Evolutionary conservation across 345 rosid species (phyloP).

Genomic region (Citrus sp.): DNA sequence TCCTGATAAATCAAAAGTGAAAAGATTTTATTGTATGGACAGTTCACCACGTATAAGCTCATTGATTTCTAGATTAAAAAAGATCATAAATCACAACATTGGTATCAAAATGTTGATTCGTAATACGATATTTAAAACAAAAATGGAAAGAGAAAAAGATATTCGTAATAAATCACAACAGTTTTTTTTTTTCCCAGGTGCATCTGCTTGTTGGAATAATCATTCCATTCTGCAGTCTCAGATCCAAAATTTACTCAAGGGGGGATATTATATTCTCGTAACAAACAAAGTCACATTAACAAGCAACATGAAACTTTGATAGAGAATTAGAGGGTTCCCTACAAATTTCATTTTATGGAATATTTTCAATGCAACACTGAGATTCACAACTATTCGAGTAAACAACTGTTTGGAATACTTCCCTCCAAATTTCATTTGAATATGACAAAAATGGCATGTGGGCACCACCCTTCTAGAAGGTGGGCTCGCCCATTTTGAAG

Average conservation of each 20-base stretch:
- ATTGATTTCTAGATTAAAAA: constrained; percentile 7
- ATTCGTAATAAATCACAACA: not conserved
- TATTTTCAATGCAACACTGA: no score
- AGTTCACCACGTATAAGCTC: not conserved
- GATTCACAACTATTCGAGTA: no score
- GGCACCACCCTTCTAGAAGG: no score
- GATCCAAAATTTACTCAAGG: not conserved
- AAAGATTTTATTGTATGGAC: no score
- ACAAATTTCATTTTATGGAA: not conserved
- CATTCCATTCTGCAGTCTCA: constrained; percentile 13
- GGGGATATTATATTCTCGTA: no score
- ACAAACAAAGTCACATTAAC: not conserved
- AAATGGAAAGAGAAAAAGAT: constrained; percentile 6
- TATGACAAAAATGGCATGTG: no score
- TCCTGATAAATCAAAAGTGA: no score
- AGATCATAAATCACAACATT: constrained; percentile 2
- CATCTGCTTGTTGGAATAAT: constrained; percentile 17
- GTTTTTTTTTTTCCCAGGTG: not conserved
- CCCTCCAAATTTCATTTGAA: not conserved
- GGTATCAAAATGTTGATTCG: constrained; percentile 11
- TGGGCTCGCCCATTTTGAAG: no score
- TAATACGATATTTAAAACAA: not conserved
- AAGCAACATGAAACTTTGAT: not conserved
- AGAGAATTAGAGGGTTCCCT: not conserved
- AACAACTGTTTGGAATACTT: not conserved